phyloP scores from a whole-genome alignment of 1,139 yeast genomes.

The Candida pseudocylindracea region DNA sequence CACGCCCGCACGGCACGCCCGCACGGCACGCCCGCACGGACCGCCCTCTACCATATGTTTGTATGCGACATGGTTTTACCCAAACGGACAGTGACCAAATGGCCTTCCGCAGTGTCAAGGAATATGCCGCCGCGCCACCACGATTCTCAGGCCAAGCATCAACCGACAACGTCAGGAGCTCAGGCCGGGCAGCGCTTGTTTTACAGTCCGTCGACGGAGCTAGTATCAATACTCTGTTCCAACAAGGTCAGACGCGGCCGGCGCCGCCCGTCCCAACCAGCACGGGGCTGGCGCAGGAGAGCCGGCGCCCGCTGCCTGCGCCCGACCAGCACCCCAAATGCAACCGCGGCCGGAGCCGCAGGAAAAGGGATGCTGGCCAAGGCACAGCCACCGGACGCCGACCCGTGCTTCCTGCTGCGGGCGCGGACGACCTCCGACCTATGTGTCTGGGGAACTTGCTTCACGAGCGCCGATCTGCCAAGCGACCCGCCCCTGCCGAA shows the following conservation, averaged over 20 bases:
- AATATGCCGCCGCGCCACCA: conserved; percentile 49
- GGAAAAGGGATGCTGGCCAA: conserved; percentile 5
- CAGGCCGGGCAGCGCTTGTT: conserved; percentile 39
- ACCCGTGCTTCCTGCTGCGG: not conserved
- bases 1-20: too few species aligned
- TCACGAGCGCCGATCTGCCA: conserved; percentile 56
- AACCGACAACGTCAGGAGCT: conserved; percentile 24
- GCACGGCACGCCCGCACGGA: too few species aligned
- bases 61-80: conserved; percentile 27
- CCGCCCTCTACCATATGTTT: not conserved
- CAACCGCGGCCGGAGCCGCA: conserved; percentile 8
- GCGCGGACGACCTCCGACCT: not conserved
- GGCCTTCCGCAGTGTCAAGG: conserved; percentile 80
- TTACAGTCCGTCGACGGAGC: conserved; percentile 80
- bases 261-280: conserved; percentile 1
- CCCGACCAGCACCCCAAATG: conserved; percentile 9
- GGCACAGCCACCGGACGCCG: not conserved
- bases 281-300: conserved; percentile 15
- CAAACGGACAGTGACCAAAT: conserved; percentile 62
- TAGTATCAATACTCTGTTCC: conserved; percentile 28
- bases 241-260: conserved; percentile 9
- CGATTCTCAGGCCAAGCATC: conserved; percentile 26
- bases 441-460: conserved; percentile 15
- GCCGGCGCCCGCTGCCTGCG: conserved; percentile 36
- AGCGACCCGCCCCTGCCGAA: too few species aligned